Conservation (phyloP, 2,329 filamentous ascomycete species). For the Scytalidium lignicola region DNA sequence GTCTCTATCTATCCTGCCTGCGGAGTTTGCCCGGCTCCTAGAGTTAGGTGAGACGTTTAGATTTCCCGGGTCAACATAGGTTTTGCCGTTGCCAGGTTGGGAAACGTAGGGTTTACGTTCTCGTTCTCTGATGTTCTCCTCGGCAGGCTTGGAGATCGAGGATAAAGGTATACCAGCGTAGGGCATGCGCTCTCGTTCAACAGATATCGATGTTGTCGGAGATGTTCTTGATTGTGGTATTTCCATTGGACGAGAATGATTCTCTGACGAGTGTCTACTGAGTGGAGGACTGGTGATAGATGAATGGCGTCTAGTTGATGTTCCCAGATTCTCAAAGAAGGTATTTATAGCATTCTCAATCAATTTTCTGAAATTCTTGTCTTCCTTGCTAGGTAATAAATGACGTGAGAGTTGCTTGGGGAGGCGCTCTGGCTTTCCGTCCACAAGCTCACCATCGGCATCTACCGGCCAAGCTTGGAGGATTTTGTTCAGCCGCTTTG, state of each 20-base stretch:
- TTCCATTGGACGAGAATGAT: constrained; percentile 18
- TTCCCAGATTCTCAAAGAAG: constrained; percentile 37
- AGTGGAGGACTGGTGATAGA: constrained; percentile 20
- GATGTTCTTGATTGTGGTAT: constrained; percentile 17
- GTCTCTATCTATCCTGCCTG: constrained; percentile 10
- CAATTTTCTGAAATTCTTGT: constrained; percentile 52
- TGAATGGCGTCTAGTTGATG: constrained; percentile 33
- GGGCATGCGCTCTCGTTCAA: constrained; percentile 31
- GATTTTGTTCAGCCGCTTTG: constrained; percentile 61
- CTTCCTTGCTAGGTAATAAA: constrained; percentile 58
- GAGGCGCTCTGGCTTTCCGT: constrained; percentile 64
- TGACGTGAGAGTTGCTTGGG: constrained; percentile 73
- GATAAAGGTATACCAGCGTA: constrained; percentile 29
- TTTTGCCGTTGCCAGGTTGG: constrained; percentile 54
- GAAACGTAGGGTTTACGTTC: constrained; percentile 60
- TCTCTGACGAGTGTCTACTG: constrained; percentile 17
- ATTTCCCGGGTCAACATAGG: constrained; percentile 37
- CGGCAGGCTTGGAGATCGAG: constrained; percentile 33
- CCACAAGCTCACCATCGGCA: constrained; percentile 47
- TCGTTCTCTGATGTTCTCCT: constrained; percentile 51
- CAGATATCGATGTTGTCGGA: constrained; percentile 16
- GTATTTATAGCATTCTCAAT: constrained; percentile 55
- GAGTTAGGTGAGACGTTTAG: constrained; percentile 6
- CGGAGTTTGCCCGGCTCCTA: constrained; percentile 19
- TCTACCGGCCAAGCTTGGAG: constrained; percentile 66